phyloP scores from a whole-genome alignment of 768 basidiomycete species.

The Daedalea quercina region DNA sequence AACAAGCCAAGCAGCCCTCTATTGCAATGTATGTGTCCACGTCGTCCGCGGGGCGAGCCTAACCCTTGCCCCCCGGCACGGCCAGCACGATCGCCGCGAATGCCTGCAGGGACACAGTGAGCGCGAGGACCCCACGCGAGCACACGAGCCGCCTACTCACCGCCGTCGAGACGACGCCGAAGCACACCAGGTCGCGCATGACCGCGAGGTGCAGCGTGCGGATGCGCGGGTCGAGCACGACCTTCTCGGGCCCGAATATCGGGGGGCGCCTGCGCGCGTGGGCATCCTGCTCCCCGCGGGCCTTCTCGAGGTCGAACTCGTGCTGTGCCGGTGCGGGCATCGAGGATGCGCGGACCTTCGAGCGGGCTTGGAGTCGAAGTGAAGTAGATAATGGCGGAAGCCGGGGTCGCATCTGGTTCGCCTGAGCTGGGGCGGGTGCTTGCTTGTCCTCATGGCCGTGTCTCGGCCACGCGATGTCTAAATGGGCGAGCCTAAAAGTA shows the following conservation, averaged over 20 bases:
- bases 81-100: conserved; percentile 9
- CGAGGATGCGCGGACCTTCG: too few species aligned
- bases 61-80: background rate
- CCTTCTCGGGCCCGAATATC: conserved; percentile 35
- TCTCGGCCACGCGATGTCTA: too few species aligned
- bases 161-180: conserved; percentile 13
- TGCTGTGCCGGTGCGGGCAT: too few species aligned
- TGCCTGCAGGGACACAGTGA: background rate
- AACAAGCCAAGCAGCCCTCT: too few species aligned
- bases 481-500: too few species aligned
- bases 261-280: conserved; percentile 18
- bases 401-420: too few species aligned
- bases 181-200: conserved; percentile 22
- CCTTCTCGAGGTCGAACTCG: background rate
- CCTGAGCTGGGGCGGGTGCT: too few species aligned
- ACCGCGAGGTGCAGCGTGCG: conserved; percentile 25
- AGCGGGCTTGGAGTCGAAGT: too few species aligned
- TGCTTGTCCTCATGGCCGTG: too few species aligned
- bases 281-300: background rate
- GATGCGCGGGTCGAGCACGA: conserved; percentile 32
- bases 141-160: background rate
- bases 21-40: too few species aligned
- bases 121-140: background rate
- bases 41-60: too few species aligned
- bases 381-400: too few species aligned